These are phyloP conservation scores for Cubamyces sp. DNA, from an alignment of 768 basidiomycete genomes.

Conservation along the genomic window DNA sequence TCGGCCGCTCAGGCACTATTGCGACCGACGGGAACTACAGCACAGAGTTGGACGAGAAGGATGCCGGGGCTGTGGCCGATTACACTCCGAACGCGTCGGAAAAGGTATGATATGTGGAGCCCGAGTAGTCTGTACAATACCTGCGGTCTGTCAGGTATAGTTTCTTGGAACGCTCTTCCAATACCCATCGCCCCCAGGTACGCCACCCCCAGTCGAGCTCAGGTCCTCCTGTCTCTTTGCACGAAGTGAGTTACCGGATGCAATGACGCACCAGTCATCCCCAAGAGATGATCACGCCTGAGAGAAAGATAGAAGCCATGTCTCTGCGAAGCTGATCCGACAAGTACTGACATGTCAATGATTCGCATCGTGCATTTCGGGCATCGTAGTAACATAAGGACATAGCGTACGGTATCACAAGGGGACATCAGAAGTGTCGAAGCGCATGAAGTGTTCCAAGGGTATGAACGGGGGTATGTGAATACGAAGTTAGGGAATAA, in stretches of 20 bases:
- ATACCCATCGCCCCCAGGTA: too few relatives aligned
- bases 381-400: background rate
- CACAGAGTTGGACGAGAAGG: background rate
- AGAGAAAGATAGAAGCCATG: background rate
- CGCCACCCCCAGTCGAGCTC: background rate
- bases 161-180: background rate
- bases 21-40: background rate
- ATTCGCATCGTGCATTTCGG: background rate
- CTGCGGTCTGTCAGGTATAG: background rate
- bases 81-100: background rate
- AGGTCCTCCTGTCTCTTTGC: background rate
- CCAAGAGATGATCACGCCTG: too few relatives aligned
- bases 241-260: too few relatives aligned
- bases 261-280: too few relatives aligned
- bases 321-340: background rate
- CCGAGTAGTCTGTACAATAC: background rate
- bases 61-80: background rate
- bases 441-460: background rate
- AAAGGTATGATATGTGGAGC: background rate
- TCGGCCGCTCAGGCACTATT: background rate
- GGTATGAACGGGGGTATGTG: conserved; percentile 7
- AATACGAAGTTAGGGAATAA: background rate
- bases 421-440: background rate
- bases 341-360: background rate
- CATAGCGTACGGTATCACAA: conserved; percentile 4